A percentile compares a stretch with the other conserved stretches of the same genome.
phyloP scores from a whole-genome alignment of 2,329 filamentous ascomycete genomes.

The Polytolypa hystricis region DNA sequence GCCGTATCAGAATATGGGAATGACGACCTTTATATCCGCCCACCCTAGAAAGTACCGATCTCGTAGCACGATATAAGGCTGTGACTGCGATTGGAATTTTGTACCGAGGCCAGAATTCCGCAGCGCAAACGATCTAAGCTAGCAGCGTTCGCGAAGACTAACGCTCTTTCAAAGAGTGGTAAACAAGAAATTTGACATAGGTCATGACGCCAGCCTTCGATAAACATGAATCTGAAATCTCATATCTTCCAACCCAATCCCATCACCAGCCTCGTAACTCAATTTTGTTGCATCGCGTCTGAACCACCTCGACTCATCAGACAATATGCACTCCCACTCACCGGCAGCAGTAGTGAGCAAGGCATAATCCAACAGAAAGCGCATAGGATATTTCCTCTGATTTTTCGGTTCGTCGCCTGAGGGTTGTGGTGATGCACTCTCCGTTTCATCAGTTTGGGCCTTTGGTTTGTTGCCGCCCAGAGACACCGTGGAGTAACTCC shows the following conservation, averaged over 20 bases:
- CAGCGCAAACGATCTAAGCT: no score
- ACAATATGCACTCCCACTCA: slow-evolving; percentile 63
- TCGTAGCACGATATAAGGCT: no score
- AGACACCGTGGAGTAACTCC: slow-evolving; percentile 76
- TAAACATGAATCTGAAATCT: slow-evolving; percentile 88
- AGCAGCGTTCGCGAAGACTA: no score
- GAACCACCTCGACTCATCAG: slow-evolving; percentile 77
- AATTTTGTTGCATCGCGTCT: slow-evolving; percentile 52
- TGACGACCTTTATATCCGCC: no score
- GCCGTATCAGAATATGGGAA: no score
- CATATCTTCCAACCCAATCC: slow-evolving; percentile 86
- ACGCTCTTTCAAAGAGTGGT: no score
- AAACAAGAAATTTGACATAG: neutral
- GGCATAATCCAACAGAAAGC: slow-evolving; percentile 79
- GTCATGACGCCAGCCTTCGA: slow-evolving; percentile 23
- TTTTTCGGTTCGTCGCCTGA: slow-evolving; percentile 6
- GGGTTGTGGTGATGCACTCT: slow-evolving; percentile 6
- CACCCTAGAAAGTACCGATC: no score
- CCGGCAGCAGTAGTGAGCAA: slow-evolving; percentile 43
- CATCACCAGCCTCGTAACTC: slow-evolving; percentile 75
- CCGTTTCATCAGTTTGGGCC: neutral
- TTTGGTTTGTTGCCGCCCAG: slow-evolving; percentile 43
- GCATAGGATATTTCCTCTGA: slow-evolving; percentile 70
- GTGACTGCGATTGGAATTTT: no score
- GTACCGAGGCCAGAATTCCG: no score